Percentiles rank a stretch among this genome's conserved stretches.
Conservation (phyloP, 768 basidiomycete genomes). For the Tylopilus felleus region DNA sequence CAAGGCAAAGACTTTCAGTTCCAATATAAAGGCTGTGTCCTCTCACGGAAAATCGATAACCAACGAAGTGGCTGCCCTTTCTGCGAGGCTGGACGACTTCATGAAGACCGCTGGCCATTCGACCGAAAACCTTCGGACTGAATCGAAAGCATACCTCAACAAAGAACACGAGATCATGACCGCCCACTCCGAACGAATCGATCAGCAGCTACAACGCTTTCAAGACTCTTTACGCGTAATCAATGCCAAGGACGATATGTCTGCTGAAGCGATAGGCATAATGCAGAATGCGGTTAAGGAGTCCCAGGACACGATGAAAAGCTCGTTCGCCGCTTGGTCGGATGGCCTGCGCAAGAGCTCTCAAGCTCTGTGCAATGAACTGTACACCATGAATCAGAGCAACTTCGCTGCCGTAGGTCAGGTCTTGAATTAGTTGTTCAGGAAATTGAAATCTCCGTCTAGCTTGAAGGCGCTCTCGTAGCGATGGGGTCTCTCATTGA, state of each 20-base stretch:
- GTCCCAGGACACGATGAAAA: slow-evolving; percentile 50
- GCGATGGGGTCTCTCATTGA: slow-evolving; percentile 60
- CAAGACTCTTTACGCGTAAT: slow-evolving; percentile 52
- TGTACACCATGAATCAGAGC: slow-evolving; percentile 41
- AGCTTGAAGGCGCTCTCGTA: slow-evolving; percentile 58
- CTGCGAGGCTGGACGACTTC: slow-evolving; percentile 59
- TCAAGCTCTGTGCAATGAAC: slow-evolving; percentile 44
- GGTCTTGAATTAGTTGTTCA: background rate
- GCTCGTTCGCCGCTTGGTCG: slow-evolving; percentile 54
- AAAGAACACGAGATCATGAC: slow-evolving; percentile 55
- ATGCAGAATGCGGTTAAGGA: slow-evolving; percentile 51
- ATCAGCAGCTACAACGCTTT: slow-evolving; percentile 54
- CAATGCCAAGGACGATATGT: slow-evolving; percentile 51
- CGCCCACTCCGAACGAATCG: slow-evolving; percentile 50
- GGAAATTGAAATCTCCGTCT: slow-evolving; percentile 7
- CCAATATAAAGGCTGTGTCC: slow-evolving; percentile 64
- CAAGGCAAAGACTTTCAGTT: slow-evolving; percentile 56
- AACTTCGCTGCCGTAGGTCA: slow-evolving; percentile 46
- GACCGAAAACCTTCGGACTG: slow-evolving; percentile 49
- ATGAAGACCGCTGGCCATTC: slow-evolving; percentile 52
- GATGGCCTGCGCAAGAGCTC: slow-evolving; percentile 48
- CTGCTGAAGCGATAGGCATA: slow-evolving; percentile 47
- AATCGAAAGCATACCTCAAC: slow-evolving; percentile 53
- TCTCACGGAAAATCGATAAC: slow-evolving; percentile 60
- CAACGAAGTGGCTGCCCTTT: slow-evolving; percentile 50